A percentile compares a stretch with the other conserved stretches of the same genome.
Conservation (phyloP, 116 monocot genomes). For the Papilionanthe hybrid region DNA sequence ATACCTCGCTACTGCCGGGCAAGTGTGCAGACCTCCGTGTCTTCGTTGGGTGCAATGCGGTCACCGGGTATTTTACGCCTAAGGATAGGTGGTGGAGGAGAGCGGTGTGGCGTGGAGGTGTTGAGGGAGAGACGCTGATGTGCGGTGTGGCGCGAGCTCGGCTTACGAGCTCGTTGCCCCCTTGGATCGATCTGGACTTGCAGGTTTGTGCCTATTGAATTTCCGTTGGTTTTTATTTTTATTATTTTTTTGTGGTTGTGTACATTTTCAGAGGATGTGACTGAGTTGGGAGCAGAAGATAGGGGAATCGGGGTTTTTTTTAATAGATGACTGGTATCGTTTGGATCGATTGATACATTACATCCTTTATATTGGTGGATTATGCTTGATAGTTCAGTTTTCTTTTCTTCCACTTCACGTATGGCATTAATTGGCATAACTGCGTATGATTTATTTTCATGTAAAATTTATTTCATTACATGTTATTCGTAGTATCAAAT, state of each 20-base stretch:
- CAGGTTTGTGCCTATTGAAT: constrained; percentile 30
- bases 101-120: neutral
- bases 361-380: neutral
- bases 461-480: neutral
- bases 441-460: neutral
- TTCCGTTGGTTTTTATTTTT: neutral
- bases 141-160: constrained; percentile 31
- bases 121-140: neutral
- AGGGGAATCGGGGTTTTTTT: neutral
- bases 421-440: neutral
- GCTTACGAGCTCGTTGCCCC: constrained; percentile 46
- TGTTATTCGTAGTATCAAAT: neutral
- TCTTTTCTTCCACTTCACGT: neutral
- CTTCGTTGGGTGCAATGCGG: neutral
- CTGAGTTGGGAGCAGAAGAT: neutral
- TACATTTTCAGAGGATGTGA: neutral
- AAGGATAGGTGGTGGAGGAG: constrained; percentile 20
- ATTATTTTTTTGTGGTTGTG: neutral
- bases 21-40: constrained; percentile 1
- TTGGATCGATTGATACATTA: neutral
- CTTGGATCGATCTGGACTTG: constrained; percentile 58
- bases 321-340: neutral
- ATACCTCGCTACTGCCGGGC: neutral
- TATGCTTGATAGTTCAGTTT: neutral
- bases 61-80: neutral